Evolutionary conservation across 345 rosid species (phyloP), one percentile per base, ranked within the genome.

Genomic region (Arabidopsis suecica): DNA sequence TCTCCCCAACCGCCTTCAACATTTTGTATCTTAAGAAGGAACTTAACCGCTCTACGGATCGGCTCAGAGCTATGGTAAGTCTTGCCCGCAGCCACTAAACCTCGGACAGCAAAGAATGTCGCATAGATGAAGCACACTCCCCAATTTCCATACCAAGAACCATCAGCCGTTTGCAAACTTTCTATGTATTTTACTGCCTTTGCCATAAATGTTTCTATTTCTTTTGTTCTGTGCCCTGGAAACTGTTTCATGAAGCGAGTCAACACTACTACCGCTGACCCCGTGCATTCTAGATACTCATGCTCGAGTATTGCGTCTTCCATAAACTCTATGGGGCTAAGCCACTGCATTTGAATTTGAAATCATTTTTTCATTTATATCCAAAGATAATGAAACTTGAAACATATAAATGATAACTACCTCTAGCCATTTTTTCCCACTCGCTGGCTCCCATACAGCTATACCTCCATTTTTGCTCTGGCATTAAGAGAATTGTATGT

Each of bases 91-190:
- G 58, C 58, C 16, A 54, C 58, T 10, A 54, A 6, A 25, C 58
- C 58, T 54, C 58, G 5, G 0, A 53, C 33, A 1, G 58, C 34
- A 25, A 53, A 53, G 3, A 53, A 53, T 34, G 58, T 53, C 32
- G 8, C 58, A 12, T 53, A 53, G 16, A 53, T 28, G n/a, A 53
- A 53, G 16, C 58, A 53, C 8, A 25, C 58, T 25, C 34, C 58
- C 34, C 58, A 53, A 33, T 53, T 53, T 25, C 58, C 58, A 2
- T 53, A 53, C 58, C 58, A 53, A 3, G 58, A 53, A 53, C 58
- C 58, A 53, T 53, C 58, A 3, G 3, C 4, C 34, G 5, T 23
- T 54, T 54, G 16, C 33, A 54, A 0, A 10, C 5, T 7, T 8
- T 54, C 58, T 0, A 51, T 51, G 28, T 22, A 51, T 11, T 22